Evolutionary conservation across 768 basidiomycete species (phyloP).

Genomic region (Leccinellum luteum): DNA sequence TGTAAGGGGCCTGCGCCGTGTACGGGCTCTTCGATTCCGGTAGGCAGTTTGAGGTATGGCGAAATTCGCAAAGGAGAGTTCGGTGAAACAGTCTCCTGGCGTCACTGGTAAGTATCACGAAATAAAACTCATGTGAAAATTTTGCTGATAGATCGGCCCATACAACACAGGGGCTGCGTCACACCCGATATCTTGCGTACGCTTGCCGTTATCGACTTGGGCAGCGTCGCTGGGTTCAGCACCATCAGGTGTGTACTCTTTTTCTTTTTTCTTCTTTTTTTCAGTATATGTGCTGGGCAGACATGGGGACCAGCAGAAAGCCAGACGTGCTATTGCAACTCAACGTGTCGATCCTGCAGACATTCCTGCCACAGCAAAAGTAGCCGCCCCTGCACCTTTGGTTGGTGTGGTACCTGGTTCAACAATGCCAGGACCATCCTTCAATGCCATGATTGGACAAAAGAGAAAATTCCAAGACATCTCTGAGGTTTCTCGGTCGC

Average conservation of each 20-base stretch:
- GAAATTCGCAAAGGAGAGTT: constrained; percentile 40
- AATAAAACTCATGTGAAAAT: constrained; percentile 8
- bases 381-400: constrained; percentile 3
- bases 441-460: constrained; percentile 21
- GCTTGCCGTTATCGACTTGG: constrained; percentile 44
- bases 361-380: constrained; percentile 46
- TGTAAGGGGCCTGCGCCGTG: constrained; percentile 67
- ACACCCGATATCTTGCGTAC: constrained; percentile 52
- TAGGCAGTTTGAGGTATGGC: constrained; percentile 67
- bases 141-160: constrained; percentile 12
- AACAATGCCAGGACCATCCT: constrained; percentile 10
- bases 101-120: constrained; percentile 57
- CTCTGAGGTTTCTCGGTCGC: constrained; percentile 11
- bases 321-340: constrained; percentile 54
- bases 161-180: constrained; percentile 62
- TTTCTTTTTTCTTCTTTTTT: background rate
- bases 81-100: constrained; percentile 70
- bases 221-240: constrained; percentile 48
- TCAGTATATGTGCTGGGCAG: constrained; percentile 31
- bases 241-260: constrained; percentile 43
- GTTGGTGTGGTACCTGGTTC: background rate
- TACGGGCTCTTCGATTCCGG: constrained; percentile 48
- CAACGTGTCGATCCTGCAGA: constrained; percentile 57
- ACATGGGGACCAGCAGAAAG: constrained; percentile 58
- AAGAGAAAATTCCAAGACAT: constrained; percentile 45